Evolutionary conservation across 2,329 filamentous ascomycete species (phyloP), one percentile per base, ranked within the genome.

Genomic region (Fusarium transvaalense): DNA sequence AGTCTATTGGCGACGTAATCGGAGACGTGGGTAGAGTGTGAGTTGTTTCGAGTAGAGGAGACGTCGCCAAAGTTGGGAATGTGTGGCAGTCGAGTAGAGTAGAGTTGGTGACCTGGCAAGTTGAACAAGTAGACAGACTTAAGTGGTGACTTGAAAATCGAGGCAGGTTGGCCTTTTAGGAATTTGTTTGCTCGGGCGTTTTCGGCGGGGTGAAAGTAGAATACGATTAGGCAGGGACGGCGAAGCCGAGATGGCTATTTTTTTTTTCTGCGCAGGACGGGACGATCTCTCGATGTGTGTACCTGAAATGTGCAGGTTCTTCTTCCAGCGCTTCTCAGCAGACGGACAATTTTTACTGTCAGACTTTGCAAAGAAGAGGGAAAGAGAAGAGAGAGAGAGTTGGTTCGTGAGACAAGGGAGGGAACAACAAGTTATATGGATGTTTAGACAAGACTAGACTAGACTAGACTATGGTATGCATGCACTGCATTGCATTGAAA

Each of bases 111-210:
- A 42, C 39, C 32, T 50, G 42, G 41, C 19, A 51, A 39, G 34
- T 29, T n/a, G n/a, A 21, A 45, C 3, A 47, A 47, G 50, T 37
- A n/a, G n/a, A n/a, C n/a, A n/a, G n/a, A n/a, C n/a, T n/a, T n/a
- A n/a, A n/a, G n/a, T 25, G 23, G 29, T 34, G 46, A 31, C 23
- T 47, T 47, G 29, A 21, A 57, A 47, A 37, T 19, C 29, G 48
- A 56, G 56, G 52, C 51, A 58, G 50, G 63, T 41, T 32, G 56
- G 34, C 34, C 47, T 50, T 50, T 38, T 38, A 52, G 55, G 50
- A 55, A 52, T 64, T 62, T 64, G 57, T 60, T 51, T 64, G 55
- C 9, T 74, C 70, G 72, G 72, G 72, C 72, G 72, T 71, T 73
- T 58, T 74, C 70, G 72, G 72, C 66, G 70, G 67, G 66, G 61